Percentiles rank a stretch among this genome's conserved stretches.
Conservation (phyloP, 31 red algal species). For the Endocladia muricata region DNA sequence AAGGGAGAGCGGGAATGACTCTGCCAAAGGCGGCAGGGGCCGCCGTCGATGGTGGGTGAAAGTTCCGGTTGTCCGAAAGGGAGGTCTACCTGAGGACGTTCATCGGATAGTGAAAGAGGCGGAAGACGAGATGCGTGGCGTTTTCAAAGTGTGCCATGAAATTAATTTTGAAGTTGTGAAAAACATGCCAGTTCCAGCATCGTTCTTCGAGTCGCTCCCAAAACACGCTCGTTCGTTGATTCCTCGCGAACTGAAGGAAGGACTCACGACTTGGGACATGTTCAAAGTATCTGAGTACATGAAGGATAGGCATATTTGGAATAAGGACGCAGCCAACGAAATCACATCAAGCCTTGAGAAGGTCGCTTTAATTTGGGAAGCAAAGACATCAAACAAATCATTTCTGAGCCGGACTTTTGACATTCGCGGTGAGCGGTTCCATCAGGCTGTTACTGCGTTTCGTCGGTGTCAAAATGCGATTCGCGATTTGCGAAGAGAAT, state of each 20-base stretch:
- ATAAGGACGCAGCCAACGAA: constrained; percentile 70
- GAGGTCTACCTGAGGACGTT: constrained; percentile 42
- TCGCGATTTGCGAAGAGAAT: constrained; percentile 66
- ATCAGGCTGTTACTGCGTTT: constrained; percentile 75
- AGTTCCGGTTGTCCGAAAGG: constrained; percentile 63
- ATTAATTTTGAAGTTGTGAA: constrained; percentile 83
- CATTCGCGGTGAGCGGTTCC: constrained; percentile 69
- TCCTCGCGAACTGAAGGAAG: constrained; percentile 66
- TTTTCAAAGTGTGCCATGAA: constrained; percentile 74
- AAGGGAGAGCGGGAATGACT: constrained; percentile 7
- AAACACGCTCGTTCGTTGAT: constrained; percentile 71
- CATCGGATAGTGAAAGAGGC: constrained; percentile 51
- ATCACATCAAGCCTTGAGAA: constrained; percentile 85
- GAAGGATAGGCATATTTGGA: constrained; percentile 76
- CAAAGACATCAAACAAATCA: constrained; percentile 67
- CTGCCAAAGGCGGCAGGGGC: constrained; percentile 23
- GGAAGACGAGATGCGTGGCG: constrained; percentile 57
- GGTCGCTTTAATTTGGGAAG: constrained; percentile 80
- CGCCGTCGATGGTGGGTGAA: constrained; percentile 88
- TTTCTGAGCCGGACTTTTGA: constrained; percentile 76
- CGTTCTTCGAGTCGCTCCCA: constrained; percentile 67
- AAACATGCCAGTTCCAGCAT: constrained; percentile 62
- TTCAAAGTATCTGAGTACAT: constrained; percentile 82
- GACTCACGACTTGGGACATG: constrained; percentile 73
- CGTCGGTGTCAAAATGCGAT: constrained; percentile 76